These are phyloP conservation scores for Russula abietina DNA, from an alignment of 768 basidiomycete species.

Conservation along the genomic window DNA sequence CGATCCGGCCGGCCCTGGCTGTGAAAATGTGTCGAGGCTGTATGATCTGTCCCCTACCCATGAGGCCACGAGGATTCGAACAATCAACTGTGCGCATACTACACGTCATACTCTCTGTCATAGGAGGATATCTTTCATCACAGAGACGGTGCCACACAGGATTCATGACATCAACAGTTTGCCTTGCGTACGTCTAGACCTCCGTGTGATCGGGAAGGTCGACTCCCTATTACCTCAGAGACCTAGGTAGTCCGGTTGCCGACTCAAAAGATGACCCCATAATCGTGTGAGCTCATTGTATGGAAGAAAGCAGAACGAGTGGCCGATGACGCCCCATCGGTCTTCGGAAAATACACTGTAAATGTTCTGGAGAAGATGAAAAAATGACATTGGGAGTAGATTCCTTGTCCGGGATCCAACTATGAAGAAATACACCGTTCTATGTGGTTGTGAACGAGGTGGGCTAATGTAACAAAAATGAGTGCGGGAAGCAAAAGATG, in stretches of 20 bases:
- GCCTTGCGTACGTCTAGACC: too few relatives aligned
- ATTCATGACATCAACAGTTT: background rate
- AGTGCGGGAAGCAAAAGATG: constrained; percentile 22
- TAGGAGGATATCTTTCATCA: background rate
- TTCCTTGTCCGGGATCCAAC: constrained; percentile 1
- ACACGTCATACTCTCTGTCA: background rate
- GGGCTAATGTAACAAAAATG: constrained; percentile 24
- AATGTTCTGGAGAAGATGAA: background rate
- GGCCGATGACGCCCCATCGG: background rate
- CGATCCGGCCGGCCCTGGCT: background rate
- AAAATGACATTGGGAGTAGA: background rate
- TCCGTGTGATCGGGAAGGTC: too few relatives aligned
- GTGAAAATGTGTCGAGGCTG: background rate
- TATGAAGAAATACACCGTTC: constrained; percentile 22
- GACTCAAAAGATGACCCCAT: background rate
- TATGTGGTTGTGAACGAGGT: constrained; percentile 20
- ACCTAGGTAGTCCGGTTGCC: background rate
- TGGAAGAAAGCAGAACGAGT: background rate
- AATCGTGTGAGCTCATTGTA: background rate
- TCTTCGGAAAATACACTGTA: background rate
- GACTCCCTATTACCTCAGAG: too few relatives aligned
- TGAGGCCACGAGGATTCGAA: background rate
- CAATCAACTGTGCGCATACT: background rate
- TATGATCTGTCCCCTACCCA: background rate
- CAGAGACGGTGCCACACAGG: too few relatives aligned